A percentile compares a stretch with the other conserved stretches of the same genome.
Evolutionary conservation across 768 basidiomycete species (phyloP).

Genomic region (Tremella yokohamensis): DNA sequence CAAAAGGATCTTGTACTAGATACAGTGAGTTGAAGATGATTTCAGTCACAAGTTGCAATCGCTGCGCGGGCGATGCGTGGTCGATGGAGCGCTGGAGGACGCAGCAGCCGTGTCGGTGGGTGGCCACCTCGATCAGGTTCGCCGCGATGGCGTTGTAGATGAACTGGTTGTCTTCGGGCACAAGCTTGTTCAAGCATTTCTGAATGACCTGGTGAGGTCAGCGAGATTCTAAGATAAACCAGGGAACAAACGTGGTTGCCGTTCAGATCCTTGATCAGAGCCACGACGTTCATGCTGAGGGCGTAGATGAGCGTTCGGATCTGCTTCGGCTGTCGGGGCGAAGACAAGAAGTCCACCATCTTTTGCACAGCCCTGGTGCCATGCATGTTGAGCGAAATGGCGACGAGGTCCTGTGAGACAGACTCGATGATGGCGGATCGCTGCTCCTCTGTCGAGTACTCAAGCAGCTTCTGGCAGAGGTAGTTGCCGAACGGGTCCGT

Average conservation of each 20-base stretch:
- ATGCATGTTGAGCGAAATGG: slow-evolving; percentile 99
- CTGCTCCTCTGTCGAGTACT: slow-evolving; percentile 96
- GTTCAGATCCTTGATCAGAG: slow-evolving; percentile 85
- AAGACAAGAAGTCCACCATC: slow-evolving; percentile 99
- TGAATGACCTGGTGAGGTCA: slow-evolving; percentile 79
- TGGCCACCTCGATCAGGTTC: slow-evolving; percentile 96
- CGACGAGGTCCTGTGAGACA: slow-evolving; percentile 93
- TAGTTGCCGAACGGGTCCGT: slow-evolving; percentile 99
- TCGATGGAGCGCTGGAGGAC: slow-evolving; percentile 97
- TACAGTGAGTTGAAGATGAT: slow-evolving; percentile 98
- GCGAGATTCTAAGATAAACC: neutral
- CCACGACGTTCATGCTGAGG: slow-evolving; percentile 94
- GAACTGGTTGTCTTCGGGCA: slow-evolving; percentile 99
- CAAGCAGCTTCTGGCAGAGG: slow-evolving; percentile 93
- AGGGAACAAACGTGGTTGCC: slow-evolving; percentile 48
- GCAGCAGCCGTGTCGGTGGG: slow-evolving; percentile 80
- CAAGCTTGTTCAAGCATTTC: slow-evolving; percentile 96
- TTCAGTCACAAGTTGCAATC: slow-evolving; percentile 93
- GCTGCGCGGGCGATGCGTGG: slow-evolving; percentile 73
- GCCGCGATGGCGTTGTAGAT: slow-evolving; percentile 99
- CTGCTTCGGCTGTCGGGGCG: slow-evolving; percentile 67
- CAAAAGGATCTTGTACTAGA: slow-evolving; percentile 85
- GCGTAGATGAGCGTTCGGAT: slow-evolving; percentile 96
- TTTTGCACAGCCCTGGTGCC: slow-evolving; percentile 99
- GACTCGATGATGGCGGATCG: slow-evolving; percentile 95